These are phyloP conservation scores for Botrytis tulipae DNA, from an alignment of 2,329 filamentous ascomycete genomes.

Conservation along the genomic window DNA sequence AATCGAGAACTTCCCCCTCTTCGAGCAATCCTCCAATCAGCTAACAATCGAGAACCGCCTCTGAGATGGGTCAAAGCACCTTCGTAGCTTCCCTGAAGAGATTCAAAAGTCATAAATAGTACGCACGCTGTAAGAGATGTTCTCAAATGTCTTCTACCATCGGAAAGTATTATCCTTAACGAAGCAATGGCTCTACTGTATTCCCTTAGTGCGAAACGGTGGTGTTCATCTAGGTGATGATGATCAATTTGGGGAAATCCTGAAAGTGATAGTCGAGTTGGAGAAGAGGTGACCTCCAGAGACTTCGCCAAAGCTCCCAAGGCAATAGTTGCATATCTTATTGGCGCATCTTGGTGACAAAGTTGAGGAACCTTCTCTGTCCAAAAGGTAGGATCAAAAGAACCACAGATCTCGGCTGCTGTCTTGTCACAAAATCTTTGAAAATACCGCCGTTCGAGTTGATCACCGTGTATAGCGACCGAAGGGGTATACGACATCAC, in stretches of 20 bases:
- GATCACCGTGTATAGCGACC: constrained; percentile 33
- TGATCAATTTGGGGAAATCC: constrained; percentile 38
- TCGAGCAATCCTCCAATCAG: constrained; percentile 37
- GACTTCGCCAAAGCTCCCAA: constrained; percentile 37
- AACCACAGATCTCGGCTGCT: constrained; percentile 35
- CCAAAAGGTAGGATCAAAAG: constrained; percentile 38
- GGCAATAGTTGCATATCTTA: constrained; percentile 37
- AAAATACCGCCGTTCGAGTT: constrained; percentile 37
- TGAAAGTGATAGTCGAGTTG: constrained; percentile 35
- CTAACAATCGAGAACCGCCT: constrained; percentile 36
- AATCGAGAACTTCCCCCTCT: constrained; percentile 34
- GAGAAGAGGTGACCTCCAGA: constrained; percentile 36
- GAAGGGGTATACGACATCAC: constrained; percentile 36
- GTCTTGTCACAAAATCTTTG: constrained; percentile 39
- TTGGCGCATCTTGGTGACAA: constrained; percentile 36
- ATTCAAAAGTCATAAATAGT: constrained; percentile 38
- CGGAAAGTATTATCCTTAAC: constrained; percentile 33
- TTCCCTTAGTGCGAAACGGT: constrained; percentile 35
- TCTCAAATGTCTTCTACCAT: constrained; percentile 36
- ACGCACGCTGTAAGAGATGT: constrained; percentile 37
- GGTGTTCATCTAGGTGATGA: constrained; percentile 37
- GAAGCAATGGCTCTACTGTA: constrained; percentile 37
- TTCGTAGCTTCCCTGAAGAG: constrained; percentile 38
- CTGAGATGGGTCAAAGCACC: constrained; percentile 37
- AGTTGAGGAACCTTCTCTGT: constrained; percentile 38